Conservation (phyloP, 2,329 filamentous ascomycete species). For the Calonectria pseudoturangicola region DNA sequence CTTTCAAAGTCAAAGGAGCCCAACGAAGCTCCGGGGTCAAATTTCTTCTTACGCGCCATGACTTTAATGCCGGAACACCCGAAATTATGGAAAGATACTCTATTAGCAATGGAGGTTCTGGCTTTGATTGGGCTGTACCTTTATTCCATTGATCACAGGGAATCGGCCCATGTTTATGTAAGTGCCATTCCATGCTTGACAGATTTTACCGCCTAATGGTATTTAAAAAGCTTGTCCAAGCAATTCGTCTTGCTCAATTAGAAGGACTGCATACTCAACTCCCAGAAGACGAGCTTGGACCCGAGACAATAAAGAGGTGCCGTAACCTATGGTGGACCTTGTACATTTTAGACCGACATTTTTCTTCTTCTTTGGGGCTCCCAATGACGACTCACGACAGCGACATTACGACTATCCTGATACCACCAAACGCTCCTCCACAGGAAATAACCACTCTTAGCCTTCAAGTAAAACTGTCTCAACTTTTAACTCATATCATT, state of each 20-base stretch:
- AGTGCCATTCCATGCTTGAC: slow-evolving; percentile 17
- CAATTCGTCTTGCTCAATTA: slow-evolving; percentile 63
- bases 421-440: slow-evolving; percentile 52
- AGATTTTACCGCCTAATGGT: background rate
- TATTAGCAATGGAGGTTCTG: slow-evolving; percentile 61
- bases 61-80: slow-evolving; percentile 59
- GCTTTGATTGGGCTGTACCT: slow-evolving; percentile 61
- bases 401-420: slow-evolving; percentile 61
- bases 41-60: slow-evolving; percentile 60
- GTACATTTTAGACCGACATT: slow-evolving; percentile 63
- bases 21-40: slow-evolving; percentile 56
- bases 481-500: slow-evolving; percentile 60
- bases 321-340: slow-evolving; percentile 64
- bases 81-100: slow-evolving; percentile 60
- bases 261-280: slow-evolving; percentile 64
- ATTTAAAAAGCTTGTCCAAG: slow-evolving; percentile 59
- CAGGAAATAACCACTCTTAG: slow-evolving; percentile 57
- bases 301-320: slow-evolving; percentile 57
- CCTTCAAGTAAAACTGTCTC: slow-evolving; percentile 61
- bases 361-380: slow-evolving; percentile 62
- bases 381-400: slow-evolving; percentile 62
- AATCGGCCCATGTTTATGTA: slow-evolving; percentile 57
- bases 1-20: slow-evolving; percentile 50
- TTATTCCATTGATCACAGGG: slow-evolving; percentile 61
- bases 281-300: slow-evolving; percentile 59